phyloP scores from a whole-genome alignment of 257 asterid genomes.

The Prunella vulgaris region DNA sequence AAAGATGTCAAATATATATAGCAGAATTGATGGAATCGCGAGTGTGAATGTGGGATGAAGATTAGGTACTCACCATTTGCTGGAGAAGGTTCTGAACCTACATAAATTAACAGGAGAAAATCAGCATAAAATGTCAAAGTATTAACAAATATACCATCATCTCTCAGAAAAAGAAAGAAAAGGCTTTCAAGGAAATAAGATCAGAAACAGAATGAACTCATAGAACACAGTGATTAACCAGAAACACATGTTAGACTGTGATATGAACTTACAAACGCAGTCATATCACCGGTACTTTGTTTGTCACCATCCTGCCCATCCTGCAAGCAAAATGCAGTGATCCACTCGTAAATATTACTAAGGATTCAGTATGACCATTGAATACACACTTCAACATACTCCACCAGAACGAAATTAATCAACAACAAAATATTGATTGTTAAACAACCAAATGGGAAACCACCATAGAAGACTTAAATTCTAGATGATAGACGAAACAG shows the following conservation, averaged over 20 bases:
- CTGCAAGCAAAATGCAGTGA: slow-evolving; percentile 38
- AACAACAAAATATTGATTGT: neutral
- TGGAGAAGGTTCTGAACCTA: slow-evolving; percentile 87
- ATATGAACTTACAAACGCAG: slow-evolving; percentile 61
- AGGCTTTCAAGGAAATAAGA: neutral
- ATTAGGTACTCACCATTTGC: slow-evolving; percentile 64
- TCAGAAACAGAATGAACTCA: slow-evolving; percentile 8
- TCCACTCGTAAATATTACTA: slow-evolving; percentile 5
- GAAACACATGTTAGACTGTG: neutral
- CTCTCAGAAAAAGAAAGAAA: neutral
- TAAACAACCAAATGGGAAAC: neutral
- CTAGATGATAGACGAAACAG: neutral
- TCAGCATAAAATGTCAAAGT: neutral
- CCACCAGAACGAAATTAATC: neutral
- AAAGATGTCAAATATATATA: neutral
- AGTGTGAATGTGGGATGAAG: neutral
- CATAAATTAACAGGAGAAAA: slow-evolving; percentile 14
- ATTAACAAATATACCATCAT: neutral
- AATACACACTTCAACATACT: neutral
- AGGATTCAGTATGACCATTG: neutral
- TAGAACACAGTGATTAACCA: neutral
- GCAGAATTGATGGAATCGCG: neutral
- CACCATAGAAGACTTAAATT: neutral
- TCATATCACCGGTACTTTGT: slow-evolving; percentile 83
- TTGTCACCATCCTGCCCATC: slow-evolving; percentile 78